phyloP scores from a whole-genome alignment of 179 eudicot genomes.

The Pouteria campechiana region DNA sequence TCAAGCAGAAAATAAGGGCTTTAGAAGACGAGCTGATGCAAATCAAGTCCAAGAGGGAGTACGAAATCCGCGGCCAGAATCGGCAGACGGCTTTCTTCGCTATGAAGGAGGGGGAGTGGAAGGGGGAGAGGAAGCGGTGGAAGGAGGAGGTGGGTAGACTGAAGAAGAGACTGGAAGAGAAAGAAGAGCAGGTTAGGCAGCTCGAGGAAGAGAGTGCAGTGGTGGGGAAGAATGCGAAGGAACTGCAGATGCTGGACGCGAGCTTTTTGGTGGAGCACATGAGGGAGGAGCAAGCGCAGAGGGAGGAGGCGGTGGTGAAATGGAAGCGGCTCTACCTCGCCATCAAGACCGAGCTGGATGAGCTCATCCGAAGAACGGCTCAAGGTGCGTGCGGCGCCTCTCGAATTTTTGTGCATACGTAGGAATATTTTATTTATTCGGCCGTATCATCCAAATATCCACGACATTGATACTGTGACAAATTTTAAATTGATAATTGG shows the following conservation, averaged over 20 bases:
- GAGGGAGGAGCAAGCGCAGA: conserved; percentile 37
- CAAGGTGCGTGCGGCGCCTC: too few relatives aligned
- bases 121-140: conserved; percentile 40
- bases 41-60: conserved; percentile 39
- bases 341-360: conserved; percentile 73
- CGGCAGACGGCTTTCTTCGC: conserved; percentile 28
- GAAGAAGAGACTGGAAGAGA: conserved; percentile 21
- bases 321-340: conserved; percentile 80
- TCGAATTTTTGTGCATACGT: too few relatives aligned
- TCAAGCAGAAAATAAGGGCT: conserved; percentile 29
- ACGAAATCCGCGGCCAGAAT: conserved; percentile 40
- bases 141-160: conserved; percentile 33
- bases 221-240: conserved; percentile 2
- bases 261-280: conserved; percentile 28
- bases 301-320: conserved; percentile 69
- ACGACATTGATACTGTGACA: too few relatives aligned
- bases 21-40: conserved; percentile 37
- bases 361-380: conserved; percentile 58
- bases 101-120: conserved; percentile 56
- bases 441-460: too few relatives aligned
- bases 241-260: neutral
- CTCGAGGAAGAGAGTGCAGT: conserved; percentile 10
- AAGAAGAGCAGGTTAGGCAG: conserved; percentile 13
- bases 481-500: too few relatives aligned
- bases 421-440: too few relatives aligned